These are phyloP conservation scores for Inonotus obliquus DNA, from an alignment of 1,284 basidiomycete genomes.

Conservation along the genomic window DNA sequence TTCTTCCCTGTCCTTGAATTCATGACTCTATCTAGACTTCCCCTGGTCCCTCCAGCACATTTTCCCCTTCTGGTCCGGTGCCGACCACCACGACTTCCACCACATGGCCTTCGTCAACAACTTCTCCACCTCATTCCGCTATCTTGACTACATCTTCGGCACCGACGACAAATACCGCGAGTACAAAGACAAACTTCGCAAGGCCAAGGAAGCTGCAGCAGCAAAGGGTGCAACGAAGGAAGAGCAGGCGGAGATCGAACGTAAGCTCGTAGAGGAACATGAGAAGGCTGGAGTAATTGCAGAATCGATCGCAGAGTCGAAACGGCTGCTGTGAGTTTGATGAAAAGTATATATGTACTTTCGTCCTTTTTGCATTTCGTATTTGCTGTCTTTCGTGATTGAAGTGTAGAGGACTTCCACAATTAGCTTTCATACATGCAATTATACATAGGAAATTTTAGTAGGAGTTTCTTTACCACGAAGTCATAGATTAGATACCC, in stretches of 20 bases:
- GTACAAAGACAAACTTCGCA: slow-evolving; percentile 60
- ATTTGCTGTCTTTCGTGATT: no score
- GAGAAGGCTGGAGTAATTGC: slow-evolving; percentile 71
- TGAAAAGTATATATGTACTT: neutral
- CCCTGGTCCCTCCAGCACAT: slow-evolving; percentile 96
- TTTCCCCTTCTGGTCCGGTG: slow-evolving; percentile 97
- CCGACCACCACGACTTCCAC: slow-evolving; percentile 97
- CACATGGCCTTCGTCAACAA: slow-evolving; percentile 92
- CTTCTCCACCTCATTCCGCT: slow-evolving; percentile 89
- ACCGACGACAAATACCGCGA: slow-evolving; percentile 83
- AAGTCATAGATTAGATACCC: no score
- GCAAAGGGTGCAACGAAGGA: slow-evolving; percentile 43
- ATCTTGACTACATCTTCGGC: slow-evolving; percentile 85
- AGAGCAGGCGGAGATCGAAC: slow-evolving; percentile 52
- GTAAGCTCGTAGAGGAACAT: slow-evolving; percentile 53
- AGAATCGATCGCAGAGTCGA: slow-evolving; percentile 54
- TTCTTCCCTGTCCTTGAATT: neutral
- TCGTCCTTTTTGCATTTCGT: no score
- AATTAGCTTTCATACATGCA: no score
- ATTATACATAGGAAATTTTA: no score
- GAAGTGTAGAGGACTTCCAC: no score
- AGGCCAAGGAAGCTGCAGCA: slow-evolving; percentile 45
- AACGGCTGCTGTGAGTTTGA: neutral
- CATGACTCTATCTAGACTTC: slow-evolving; percentile 59
- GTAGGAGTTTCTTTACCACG: no score